Evolutionary conservation across 768 basidiomycete species (phyloP).

Genomic region (Postia placenta): DNA sequence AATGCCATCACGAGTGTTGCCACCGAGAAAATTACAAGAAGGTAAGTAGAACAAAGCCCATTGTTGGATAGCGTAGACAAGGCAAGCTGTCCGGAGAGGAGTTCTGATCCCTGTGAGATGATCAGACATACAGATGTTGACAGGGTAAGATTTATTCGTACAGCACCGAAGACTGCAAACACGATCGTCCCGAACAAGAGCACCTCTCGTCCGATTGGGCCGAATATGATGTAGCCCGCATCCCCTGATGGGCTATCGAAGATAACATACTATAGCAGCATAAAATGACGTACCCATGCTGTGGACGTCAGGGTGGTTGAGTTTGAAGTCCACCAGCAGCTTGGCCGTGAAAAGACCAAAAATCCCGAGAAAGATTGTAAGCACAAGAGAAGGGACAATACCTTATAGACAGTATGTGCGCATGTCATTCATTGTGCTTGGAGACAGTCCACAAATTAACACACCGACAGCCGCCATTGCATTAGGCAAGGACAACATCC

Average conservation of each 20-base stretch:
- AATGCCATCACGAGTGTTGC: slow-evolving; percentile 37
- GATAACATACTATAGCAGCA: background rate
- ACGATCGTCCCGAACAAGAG: slow-evolving; percentile 40
- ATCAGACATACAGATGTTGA: background rate
- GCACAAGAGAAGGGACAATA: slow-evolving; percentile 43
- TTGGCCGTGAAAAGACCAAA: slow-evolving; percentile 49
- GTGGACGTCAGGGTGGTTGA: slow-evolving; percentile 49
- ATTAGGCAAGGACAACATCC: slow-evolving; percentile 47
- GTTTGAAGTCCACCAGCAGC: slow-evolving; percentile 49
- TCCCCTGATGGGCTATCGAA: slow-evolving; percentile 32
- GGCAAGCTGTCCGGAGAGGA: slow-evolving; percentile 49
- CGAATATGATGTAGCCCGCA: slow-evolving; percentile 44
- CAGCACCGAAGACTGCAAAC: slow-evolving; percentile 39
- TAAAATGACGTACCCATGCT: slow-evolving; percentile 36
- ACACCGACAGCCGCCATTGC: slow-evolving; percentile 46
- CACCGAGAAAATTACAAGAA: slow-evolving; percentile 40
- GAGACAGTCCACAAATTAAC: slow-evolving; percentile 1
- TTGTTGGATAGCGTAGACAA: slow-evolving; percentile 42
- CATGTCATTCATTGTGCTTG: background rate
- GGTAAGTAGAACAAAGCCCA: slow-evolving; percentile 39
- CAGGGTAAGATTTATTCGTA: slow-evolving; percentile 3
- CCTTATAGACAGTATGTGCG: slow-evolving; percentile 29
- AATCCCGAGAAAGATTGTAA: slow-evolving; percentile 46
- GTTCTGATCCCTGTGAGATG: slow-evolving; percentile 34
- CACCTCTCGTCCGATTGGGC: slow-evolving; percentile 40